Base-by-base conservation (phyloP, 805 yeast species). In the Saccharomycopsis sp. region DNA sequence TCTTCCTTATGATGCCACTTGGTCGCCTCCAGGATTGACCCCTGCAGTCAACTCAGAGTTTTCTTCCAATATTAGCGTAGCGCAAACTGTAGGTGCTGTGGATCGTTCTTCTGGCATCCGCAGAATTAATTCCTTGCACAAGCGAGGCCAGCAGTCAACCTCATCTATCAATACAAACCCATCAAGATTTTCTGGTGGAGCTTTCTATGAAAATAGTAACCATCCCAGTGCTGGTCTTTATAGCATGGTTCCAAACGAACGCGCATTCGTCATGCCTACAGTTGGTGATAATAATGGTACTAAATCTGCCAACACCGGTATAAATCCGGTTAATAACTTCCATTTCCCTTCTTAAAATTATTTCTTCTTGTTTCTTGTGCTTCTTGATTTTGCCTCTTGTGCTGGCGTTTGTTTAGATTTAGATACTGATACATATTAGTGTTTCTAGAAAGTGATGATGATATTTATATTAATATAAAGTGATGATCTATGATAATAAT, bases 1-100 rank as follows among this genome's bases (percentile, higher is more conserved):
- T 55, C 76, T 76, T 56, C 76, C 74, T 58, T 85, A 81, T 66
- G 70, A 70, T 9, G 86, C 84, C 3, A 70, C 69, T 44, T 81
- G 85, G 85, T 69, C 68, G 54, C 84, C 85, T 17, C 83, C 83
- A 2, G 78, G 78, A 19, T 63, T 70, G 5, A 63, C 61, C n/a
- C n/a, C n/a, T n/a, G n/a, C n/a, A 3, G 38, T 63, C 15, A 49
- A 29, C 29, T n/a, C 25, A 14, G 53, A 20, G 8, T 50, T 50
- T 25, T n/a, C n/a, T n/a, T n/a, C n/a, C n/a, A n/a, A n/a, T n/a
- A n/a, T n/a, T n/a, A n/a, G n/a, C n/a, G n/a, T n/a, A n/a, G n/a
- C n/a, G n/a, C n/a, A n/a, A n/a, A n/a, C n/a, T n/a, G n/a, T n/a
- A n/a, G n/a, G n/a, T n/a, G n/a, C n/a, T 29, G 38, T 29, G 12